phyloP scores from a whole-genome alignment of 306 rosid species.

The Quillaja saponaria region DNA sequence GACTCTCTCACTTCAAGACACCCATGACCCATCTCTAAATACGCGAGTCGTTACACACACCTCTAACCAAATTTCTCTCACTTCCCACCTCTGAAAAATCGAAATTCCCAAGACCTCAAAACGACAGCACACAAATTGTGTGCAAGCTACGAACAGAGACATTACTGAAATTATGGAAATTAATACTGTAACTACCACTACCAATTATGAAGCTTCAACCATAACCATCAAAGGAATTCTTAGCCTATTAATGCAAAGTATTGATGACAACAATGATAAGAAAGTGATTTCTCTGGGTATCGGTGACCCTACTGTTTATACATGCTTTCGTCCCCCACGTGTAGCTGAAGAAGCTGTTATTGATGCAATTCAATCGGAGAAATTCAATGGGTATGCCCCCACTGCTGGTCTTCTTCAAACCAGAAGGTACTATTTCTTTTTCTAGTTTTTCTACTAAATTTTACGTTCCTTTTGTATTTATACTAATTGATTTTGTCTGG shows the following conservation, averaged over 20 bases:
- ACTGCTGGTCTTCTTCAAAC: constrained; percentile 80
- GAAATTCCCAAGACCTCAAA: neutral
- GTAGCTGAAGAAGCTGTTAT: constrained; percentile 62
- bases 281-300: constrained; percentile 70
- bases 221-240: constrained; percentile 89
- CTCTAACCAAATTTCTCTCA: neutral
- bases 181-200: constrained; percentile 23
- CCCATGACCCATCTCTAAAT: neutral
- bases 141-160: no score
- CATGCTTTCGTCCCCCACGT: constrained; percentile 57
- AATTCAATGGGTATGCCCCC: constrained; percentile 88
- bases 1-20: neutral
- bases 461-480: no score
- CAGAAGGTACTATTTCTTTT: constrained; percentile 45
- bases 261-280: constrained; percentile 40
- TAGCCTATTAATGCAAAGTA: constrained; percentile 53
- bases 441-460: neutral
- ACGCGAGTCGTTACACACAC: neutral
- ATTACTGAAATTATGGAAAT: constrained; percentile 55
- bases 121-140: neutral
- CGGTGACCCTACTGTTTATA: constrained; percentile 82
- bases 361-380: constrained; percentile 56
- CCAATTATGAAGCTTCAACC: constrained; percentile 50
- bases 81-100: neutral
- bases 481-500: no score